A percentile compares a stretch with the other conserved stretches of the same genome.
These are phyloP conservation scores for Tricholoma sp. DNA, from an alignment of 768 basidiomycete species.

Conservation along the genomic window DNA sequence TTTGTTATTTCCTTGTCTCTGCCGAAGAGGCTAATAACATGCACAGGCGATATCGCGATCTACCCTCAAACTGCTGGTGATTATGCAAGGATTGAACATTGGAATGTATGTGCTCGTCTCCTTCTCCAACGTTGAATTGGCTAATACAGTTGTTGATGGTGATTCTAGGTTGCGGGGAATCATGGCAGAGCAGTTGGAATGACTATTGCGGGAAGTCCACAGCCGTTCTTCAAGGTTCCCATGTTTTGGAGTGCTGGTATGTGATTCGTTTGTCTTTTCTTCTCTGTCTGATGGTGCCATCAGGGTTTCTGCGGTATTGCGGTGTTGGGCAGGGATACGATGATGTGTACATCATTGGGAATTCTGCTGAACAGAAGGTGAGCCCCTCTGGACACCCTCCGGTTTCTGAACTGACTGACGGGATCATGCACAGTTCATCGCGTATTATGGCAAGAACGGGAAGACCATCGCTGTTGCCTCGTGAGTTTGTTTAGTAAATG, in stretches of 20 bases:
- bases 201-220: slow-evolving; percentile 58
- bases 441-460: slow-evolving; percentile 66
- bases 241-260: slow-evolving; percentile 88
- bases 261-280: slow-evolving; percentile 20
- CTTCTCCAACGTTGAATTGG: neutral
- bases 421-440: slow-evolving; percentile 53
- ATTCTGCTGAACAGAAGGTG: slow-evolving; percentile 74
- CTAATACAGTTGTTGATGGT: neutral
- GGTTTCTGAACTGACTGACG: neutral
- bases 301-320: slow-evolving; percentile 85
- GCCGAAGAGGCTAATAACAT: neutral
- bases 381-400: neutral
- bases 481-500: slow-evolving; percentile 25
- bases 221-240: slow-evolving; percentile 75
- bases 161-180: slow-evolving; percentile 68
- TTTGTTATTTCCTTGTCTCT: neutral
- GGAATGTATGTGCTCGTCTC: slow-evolving; percentile 56
- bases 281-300: neutral
- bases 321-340: slow-evolving; percentile 70
- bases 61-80: slow-evolving; percentile 62
- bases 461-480: slow-evolving; percentile 65
- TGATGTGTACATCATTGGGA: slow-evolving; percentile 73
- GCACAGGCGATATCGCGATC: slow-evolving; percentile 69
- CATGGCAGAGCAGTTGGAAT: slow-evolving; percentile 81
- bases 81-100: slow-evolving; percentile 74